Percentiles rank a stretch among this genome's conserved stretches.
phyloP scores from a whole-genome alignment of 495 filamentous ascomycete species.

The Aspergillus carlsbadensis region DNA sequence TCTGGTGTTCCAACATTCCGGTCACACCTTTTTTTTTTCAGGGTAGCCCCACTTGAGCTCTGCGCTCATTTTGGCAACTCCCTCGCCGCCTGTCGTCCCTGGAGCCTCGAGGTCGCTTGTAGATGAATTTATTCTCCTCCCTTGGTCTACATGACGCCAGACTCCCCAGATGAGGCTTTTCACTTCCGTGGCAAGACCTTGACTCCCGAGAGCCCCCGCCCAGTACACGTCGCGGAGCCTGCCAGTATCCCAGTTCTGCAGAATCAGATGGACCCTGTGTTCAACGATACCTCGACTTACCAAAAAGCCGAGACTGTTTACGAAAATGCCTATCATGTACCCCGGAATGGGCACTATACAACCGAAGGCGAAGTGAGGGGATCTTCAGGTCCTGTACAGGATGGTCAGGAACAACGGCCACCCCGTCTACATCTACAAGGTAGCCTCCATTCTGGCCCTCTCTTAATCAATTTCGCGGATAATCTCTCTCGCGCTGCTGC shows the following conservation, averaged over 20 bases:
- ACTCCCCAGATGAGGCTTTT: constrained; percentile 60
- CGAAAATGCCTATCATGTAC: constrained; percentile 13
- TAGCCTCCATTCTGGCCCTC: constrained; percentile 27
- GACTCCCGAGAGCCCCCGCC: constrained; percentile 71
- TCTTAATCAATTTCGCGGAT: constrained; percentile 13
- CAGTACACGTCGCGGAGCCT: constrained; percentile 66
- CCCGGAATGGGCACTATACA: constrained; percentile 26
- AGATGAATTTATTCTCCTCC: constrained; percentile 41
- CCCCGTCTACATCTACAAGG: constrained; percentile 22
- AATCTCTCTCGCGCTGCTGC: constrained; percentile 24
- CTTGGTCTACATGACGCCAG: constrained; percentile 60
- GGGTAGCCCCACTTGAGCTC: constrained; percentile 32
- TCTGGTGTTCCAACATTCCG: constrained; percentile 16
- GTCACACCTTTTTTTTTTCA: constrained; percentile 19
- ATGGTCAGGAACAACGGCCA: constrained; percentile 18
- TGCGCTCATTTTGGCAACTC: constrained; percentile 17
- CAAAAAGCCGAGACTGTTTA: constrained; percentile 27
- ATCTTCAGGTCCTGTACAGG: constrained; percentile 26
- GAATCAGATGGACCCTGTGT: constrained; percentile 70
- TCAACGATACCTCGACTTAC: constrained; percentile 65
- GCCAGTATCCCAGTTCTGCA: constrained; percentile 69
- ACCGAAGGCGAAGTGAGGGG: constrained; percentile 16
- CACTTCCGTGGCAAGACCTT: constrained; percentile 66
- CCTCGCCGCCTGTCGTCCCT: constrained; percentile 12
- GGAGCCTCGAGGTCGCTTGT: constrained; percentile 27